Conservation (phyloP, 257 asterid genomes). For the Paraleonurus japonicus region DNA sequence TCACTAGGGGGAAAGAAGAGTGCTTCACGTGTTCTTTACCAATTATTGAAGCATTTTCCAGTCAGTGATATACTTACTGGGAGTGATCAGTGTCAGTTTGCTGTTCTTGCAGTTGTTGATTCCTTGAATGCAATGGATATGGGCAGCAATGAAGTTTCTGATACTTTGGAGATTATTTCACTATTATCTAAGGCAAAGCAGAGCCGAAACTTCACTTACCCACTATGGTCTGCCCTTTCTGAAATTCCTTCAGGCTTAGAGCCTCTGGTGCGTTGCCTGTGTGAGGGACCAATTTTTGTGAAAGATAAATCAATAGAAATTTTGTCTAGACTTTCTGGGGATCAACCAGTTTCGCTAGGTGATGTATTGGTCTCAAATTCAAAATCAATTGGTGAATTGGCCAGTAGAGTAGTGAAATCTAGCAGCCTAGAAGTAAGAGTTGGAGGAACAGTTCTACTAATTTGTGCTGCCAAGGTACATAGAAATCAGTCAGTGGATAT, state of each 20-base stretch:
- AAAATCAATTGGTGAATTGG: constrained; percentile 56
- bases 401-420: constrained; percentile 67
- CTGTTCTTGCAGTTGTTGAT: constrained; percentile 63
- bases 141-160: constrained; percentile 49
- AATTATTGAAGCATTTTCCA: constrained; percentile 69
- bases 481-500: constrained; percentile 47
- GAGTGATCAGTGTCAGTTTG: constrained; percentile 59
- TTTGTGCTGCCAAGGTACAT: constrained; percentile 75
- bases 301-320: constrained; percentile 75
- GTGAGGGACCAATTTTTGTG: constrained; percentile 59
- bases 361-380: constrained; percentile 50
- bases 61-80: constrained; percentile 63
- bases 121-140: constrained; percentile 66
- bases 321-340: constrained; percentile 70
- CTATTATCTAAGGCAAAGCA: constrained; percentile 56
- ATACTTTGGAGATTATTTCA: constrained; percentile 64
- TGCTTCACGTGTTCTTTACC: constrained; percentile 76
- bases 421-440: constrained; percentile 75
- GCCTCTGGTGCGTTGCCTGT: constrained; percentile 63
- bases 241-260: constrained; percentile 65
- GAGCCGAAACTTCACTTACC: constrained; percentile 40
- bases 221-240: constrained; percentile 48
- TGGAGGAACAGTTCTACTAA: constrained; percentile 63
- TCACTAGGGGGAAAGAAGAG: constrained; percentile 68
- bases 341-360: constrained; percentile 59